Evolutionary conservation across 768 basidiomycete genomes (phyloP), one percentile per base, ranked within the genome.

Genomic region (Crassisporium funariophilum): DNA sequence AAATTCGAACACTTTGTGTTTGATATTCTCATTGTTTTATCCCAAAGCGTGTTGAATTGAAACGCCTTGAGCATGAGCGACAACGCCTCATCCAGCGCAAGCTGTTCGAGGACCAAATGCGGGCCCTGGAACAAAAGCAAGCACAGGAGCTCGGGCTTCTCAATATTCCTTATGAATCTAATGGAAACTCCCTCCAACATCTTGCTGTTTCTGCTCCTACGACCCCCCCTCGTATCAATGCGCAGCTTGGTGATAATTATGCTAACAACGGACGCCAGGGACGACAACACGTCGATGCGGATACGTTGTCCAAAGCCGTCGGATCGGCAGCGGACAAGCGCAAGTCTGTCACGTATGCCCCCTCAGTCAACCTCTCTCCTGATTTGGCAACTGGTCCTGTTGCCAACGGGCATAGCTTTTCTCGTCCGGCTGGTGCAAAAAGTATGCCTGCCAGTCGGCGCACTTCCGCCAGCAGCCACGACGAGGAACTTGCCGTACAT

Each of bases 71-170:
- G 67, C 92, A 98, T 62, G 93, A 97, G 68, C 84, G 90, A 41
- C 91, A 94, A 69, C 91, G 94, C 52, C 72, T 72, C 29, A 65
- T 90, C 34, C 94, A 95, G 65, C 86, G 93, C 63, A 88, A 84
- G 68, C 70, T 91, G 59, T 98, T 98, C 67, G 95, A 98, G 69
- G 91, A 95, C 59, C 93, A 97, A 71, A 97, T 97, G 95, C 86
- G 88, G 45, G 84, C 78, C 44, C 79, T 98, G 54, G 94, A 98
- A 71, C 86, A 88, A 54, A 86, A 92, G 66, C 95, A 98, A 69
- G 84, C 83, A 10, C 86, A 88, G 54, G 90, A 93, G 63, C n/a
- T n/a, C n/a, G n/a, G n/a, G n/a, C 77, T 93, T 29, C 82, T 94
- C 59, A 79, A 67, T 55, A 77, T 91, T 57, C 87, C 88, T 25